Percentiles rank a stretch among this genome's conserved stretches.
phyloP scores from a whole-genome alignment of 805 yeast genomes.

The Clavispora vitiphila region DNA sequence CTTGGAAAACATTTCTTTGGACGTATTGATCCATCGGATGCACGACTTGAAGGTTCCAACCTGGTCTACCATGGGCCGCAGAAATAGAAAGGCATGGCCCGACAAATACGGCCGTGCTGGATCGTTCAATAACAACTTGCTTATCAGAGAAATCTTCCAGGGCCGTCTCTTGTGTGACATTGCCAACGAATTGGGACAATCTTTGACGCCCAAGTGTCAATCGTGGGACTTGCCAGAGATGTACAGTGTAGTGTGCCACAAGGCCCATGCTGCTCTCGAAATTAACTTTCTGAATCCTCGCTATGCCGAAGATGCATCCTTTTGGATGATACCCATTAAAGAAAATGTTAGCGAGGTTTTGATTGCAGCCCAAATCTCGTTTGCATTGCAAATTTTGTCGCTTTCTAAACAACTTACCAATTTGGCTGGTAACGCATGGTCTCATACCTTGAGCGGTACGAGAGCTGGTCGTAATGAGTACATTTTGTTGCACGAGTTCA shows the following conservation, averaged over 20 bases:
- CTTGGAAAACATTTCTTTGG: constrained; percentile 72
- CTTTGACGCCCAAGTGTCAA: constrained; percentile 85
- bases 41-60: constrained; percentile 64
- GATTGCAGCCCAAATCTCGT: constrained; percentile 72
- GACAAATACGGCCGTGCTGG: constrained; percentile 56
- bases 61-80: constrained; percentile 82
- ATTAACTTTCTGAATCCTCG: constrained; percentile 66
- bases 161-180: constrained; percentile 91
- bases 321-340: constrained; percentile 62
- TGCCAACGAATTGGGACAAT: constrained; percentile 92
- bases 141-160: constrained; percentile 64
- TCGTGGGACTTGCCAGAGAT: constrained; percentile 92
- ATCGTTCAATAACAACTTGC: constrained; percentile 47
- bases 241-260: constrained; percentile 74
- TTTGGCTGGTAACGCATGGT: constrained; percentile 96
- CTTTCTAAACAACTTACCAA: constrained; percentile 87
- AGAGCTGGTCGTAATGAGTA: constrained; percentile 94
- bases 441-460: constrained; percentile 89
- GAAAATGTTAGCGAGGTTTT: constrained; percentile 65
- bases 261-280: constrained; percentile 58
- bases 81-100: constrained; percentile 74
- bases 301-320: constrained; percentile 61
- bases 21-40: constrained; percentile 77
- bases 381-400: constrained; percentile 78
- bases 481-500: constrained; percentile 87